Conservation (phyloP, 345 rosid species). For the Microcos paniculata region DNA sequence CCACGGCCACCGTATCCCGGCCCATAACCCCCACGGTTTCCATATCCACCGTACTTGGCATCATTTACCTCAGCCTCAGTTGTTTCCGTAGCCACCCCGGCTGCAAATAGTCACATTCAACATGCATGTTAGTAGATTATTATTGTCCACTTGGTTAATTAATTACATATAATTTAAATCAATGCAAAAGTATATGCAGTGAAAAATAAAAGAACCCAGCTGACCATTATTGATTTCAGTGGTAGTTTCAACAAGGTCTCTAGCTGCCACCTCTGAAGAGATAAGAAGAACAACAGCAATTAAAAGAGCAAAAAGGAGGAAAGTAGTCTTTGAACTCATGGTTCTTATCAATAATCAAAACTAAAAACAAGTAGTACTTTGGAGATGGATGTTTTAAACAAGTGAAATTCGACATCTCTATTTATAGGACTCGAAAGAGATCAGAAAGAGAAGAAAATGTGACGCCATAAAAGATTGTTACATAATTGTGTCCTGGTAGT, state of each 20-base stretch:
- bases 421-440: constrained; percentile 3
- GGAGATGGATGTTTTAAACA: neutral
- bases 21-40: neutral
- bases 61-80: constrained; percentile 5
- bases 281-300: constrained; percentile 20
- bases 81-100: neutral
- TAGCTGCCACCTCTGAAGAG: constrained; percentile 26
- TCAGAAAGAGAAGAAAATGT: neutral
- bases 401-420: neutral
- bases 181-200: neutral
- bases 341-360: neutral
- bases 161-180: neutral
- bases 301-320: constrained; percentile 14
- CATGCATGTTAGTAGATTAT: neutral
- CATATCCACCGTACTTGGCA: constrained; percentile 7
- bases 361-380: neutral
- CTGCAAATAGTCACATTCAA: neutral
- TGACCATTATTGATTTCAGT: constrained; percentile 12
- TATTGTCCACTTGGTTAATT: neutral
- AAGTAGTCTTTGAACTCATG: constrained; percentile 23
- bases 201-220: neutral
- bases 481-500: neutral
- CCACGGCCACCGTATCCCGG: neutral
- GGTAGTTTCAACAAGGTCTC: constrained; percentile 25
- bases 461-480: no score